Conservation (phyloP, 2,329 filamentous ascomycete species). For the Rutstroemia sydowiana region DNA sequence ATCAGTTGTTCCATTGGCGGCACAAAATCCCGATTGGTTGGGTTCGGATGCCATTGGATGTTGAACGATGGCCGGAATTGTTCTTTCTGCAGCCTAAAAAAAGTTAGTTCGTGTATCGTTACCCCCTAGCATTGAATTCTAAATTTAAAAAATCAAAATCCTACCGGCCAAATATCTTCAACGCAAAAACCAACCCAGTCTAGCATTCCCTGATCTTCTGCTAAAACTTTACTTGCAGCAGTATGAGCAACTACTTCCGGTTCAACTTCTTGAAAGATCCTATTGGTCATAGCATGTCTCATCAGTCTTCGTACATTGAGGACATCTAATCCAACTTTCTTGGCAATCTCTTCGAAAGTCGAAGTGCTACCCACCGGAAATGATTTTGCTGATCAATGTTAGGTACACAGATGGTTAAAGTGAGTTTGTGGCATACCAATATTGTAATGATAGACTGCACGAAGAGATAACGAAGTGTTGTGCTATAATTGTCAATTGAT, state of each 20-base stretch:
- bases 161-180: conserved; percentile 40
- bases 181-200: conserved; percentile 50
- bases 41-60: conserved; percentile 43
- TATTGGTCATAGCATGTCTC: conserved; percentile 50
- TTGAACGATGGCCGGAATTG: conserved; percentile 37
- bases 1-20: conserved; percentile 43
- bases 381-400: conserved; percentile 37
- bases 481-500: conserved; percentile 32
- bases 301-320: conserved; percentile 45
- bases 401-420: background rate
- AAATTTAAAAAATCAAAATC: background rate
- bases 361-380: conserved; percentile 42
- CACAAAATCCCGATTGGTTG: conserved; percentile 43
- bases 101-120: background rate
- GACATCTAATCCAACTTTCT: conserved; percentile 39
- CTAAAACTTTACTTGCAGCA: conserved; percentile 44
- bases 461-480: conserved; percentile 43
- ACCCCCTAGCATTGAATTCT: background rate
- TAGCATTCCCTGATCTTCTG: conserved; percentile 39
- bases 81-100: conserved; percentile 39
- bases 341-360: conserved; percentile 38
- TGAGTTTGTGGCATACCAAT: conserved; percentile 34
- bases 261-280: conserved; percentile 45
- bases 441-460: conserved; percentile 43
- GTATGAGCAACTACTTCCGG: conserved; percentile 48